These are phyloP conservation scores for Leucocoprinus birnbaumii DNA, from an alignment of 768 basidiomycete genomes.

Conservation along the genomic window DNA sequence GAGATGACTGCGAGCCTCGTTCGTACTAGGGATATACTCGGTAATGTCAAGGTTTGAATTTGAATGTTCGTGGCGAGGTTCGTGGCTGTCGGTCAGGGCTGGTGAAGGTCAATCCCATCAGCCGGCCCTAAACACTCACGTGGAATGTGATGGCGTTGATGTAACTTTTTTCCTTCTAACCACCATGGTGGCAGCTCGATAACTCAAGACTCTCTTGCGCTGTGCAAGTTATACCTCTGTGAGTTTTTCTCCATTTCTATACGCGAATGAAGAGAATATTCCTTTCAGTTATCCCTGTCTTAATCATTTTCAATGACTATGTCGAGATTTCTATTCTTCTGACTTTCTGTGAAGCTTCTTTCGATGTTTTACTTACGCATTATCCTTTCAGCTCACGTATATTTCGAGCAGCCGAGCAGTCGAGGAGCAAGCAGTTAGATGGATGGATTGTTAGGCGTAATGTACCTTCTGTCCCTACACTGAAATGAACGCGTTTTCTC, in stretches of 20 bases:
- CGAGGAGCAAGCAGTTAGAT: too few species aligned
- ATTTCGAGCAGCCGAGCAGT: too few species aligned
- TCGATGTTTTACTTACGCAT: not conserved
- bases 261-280: conserved; percentile 35
- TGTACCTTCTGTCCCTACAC: too few species aligned
- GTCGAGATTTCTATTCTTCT: conserved; percentile 40
- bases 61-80: too few species aligned
- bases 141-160: not conserved
- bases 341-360: not conserved
- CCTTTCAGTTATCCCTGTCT: conserved; percentile 78
- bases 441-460: too few species aligned
- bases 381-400: not conserved
- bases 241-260: conserved; percentile 4
- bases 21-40: too few species aligned
- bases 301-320: conserved; percentile 36
- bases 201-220: too few species aligned
- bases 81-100: too few species aligned
- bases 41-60: too few species aligned
- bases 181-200: not conserved
- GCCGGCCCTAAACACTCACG: not conserved
- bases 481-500: too few species aligned
- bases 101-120: too few species aligned
- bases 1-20: too few species aligned
- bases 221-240: not conserved
- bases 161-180: not conserved